phyloP scores from a whole-genome alignment of 2,329 filamentous ascomycete species.

The Neonectria sp. region DNA sequence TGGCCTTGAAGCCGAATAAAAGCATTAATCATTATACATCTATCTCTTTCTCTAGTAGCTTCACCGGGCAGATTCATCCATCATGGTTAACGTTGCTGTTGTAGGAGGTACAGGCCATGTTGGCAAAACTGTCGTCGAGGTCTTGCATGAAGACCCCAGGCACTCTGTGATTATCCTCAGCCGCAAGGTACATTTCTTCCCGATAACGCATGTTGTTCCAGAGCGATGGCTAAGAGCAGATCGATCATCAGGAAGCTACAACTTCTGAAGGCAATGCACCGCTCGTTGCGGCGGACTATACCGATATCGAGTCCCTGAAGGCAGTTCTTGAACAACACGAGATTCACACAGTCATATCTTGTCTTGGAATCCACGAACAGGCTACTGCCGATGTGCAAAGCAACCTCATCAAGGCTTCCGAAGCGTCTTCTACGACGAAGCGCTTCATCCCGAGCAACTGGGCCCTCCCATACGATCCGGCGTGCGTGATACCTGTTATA shows the following conservation, averaged over 20 bases:
- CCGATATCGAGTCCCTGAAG: background rate
- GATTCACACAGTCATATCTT: conserved; percentile 18
- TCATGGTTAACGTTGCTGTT: conserved; percentile 31
- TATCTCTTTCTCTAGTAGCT: background rate
- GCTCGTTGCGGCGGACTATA: conserved; percentile 6
- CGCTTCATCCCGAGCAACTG: conserved; percentile 31
- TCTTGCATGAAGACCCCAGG: conserved; percentile 18
- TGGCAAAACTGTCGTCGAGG: conserved; percentile 28
- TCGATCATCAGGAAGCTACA: background rate
- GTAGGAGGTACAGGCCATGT: conserved; percentile 32
- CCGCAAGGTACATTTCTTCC: conserved; percentile 7
- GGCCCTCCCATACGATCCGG: conserved; percentile 17
- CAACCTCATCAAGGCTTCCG: conserved; percentile 17
- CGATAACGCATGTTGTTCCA: no score
- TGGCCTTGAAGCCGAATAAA: no score
- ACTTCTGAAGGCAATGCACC: background rate
- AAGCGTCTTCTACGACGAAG: conserved; percentile 18
- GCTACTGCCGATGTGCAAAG: conserved; percentile 13
- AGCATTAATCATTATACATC: background rate
- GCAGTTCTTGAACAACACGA: conserved; percentile 2
- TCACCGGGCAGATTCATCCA: background rate
- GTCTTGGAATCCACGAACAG: conserved; percentile 20
- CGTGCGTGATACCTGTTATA: conserved; percentile 7
- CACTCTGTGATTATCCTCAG: conserved; percentile 28
- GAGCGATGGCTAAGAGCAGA: background rate